Base-by-base conservation (phyloP, 805 yeast species). In the Starmerella davenportii region DNA sequence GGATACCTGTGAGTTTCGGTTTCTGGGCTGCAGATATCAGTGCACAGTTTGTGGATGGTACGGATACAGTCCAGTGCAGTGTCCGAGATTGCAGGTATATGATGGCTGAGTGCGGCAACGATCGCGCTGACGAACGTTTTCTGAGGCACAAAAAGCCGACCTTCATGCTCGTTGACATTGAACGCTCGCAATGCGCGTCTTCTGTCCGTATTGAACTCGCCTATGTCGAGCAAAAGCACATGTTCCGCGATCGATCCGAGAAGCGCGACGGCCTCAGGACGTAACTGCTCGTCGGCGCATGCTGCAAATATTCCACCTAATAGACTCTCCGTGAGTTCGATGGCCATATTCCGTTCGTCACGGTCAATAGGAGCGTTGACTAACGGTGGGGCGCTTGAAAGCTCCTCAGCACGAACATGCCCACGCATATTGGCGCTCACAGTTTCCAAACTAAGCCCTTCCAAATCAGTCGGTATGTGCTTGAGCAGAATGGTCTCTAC, bases 101-200 rank as follows among this genome's bases (percentile, higher is more conserved):
- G 78, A 43, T 78, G 84, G 39, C 93, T 76, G 45, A 87, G 63
- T 0, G 95, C 85, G 51, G 70, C 72, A 13, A 76, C 70, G 34
- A 90, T 72, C 0, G 93, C 92, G 46, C 72, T 74, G 35, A 82
- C 64, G 30, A 84, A 62, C 0, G 79, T 68, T 24, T 72, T 70
- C 43, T 82, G 87, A 38, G 74, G 74, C 19, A 85, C 63, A 43
- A 66, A 66, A 4, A 75, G 72, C 29, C 65, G 64, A 0, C 95
- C 95, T 57, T 84, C 94, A 42, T 77, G 72, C 44, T 81, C 82
- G 39, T 71, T 70, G 20, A 84, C 74, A 9, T 76, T 70, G 53
- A 87, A 87, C 11, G 74, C 67, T 21, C 85, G 63, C 48, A 51
- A 72, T 70, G 53, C 72, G 66, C 57, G 74, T 38, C 79, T 60